These are phyloP conservation scores for Entomortierella beljakovae DNA, from an alignment of 192 early-diverging fungal genomes.

Conservation along the genomic window DNA sequence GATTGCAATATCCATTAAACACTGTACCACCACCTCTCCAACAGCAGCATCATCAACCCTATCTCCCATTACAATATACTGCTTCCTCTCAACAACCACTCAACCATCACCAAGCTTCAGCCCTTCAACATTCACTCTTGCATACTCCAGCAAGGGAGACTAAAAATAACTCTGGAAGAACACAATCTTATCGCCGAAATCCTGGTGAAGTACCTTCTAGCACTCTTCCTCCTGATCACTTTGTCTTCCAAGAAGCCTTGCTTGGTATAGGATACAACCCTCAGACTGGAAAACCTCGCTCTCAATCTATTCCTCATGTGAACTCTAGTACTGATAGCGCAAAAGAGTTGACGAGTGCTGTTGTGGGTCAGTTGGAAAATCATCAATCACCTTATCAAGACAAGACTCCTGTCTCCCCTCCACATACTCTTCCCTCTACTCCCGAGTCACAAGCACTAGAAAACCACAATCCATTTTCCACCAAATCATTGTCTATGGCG, in stretches of 20 bases:
- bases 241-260: slow-evolving; percentile 36
- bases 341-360: no score
- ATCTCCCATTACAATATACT: not conserved
- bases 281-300: not conserved
- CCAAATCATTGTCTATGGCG: not conserved
- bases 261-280: not conserved
- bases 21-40: slow-evolving; percentile 26
- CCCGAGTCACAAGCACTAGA: not conserved
- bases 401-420: not conserved
- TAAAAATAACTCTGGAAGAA: not conserved
- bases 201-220: slow-evolving; percentile 41
- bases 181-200: slow-evolving; percentile 12
- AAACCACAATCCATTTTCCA: not conserved
- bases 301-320: not conserved
- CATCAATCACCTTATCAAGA: not conserved
- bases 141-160: not conserved
- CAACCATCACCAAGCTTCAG: not conserved
- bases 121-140: not conserved
- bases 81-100: not conserved
- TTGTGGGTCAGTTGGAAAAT: no score
- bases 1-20: not conserved
- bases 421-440: not conserved
- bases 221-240: slow-evolving; percentile 39
- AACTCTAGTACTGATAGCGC: not conserved
- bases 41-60: slow-evolving; percentile 3